Evolutionary conservation across 1,139 yeast species (phyloP), one percentile per base, ranked within the genome.

Genomic region (Pichia kudriavzevii): DNA sequence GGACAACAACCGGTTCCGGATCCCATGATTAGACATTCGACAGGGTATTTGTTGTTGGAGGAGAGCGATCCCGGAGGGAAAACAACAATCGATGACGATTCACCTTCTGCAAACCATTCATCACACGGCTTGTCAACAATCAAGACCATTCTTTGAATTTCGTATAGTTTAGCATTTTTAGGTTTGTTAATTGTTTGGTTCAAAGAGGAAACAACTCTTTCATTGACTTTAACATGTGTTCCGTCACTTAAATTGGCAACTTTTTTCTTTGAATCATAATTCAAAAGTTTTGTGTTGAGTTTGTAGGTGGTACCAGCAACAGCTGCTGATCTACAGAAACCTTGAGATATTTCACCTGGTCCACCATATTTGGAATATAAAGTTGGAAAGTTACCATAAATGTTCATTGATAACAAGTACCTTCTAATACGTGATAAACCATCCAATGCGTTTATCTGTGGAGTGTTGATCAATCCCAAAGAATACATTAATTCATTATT

Each of bases 251-350:
- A 75, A 31, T 67, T 66, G 7, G 94, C 95, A 23, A 75, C 63
- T 52, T 80, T 78, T 30, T 72, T 63, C 26, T 59, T 60, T 18
- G 80, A 75, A 56, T 87, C 91, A 56, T 67, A 81, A 31, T 75
- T 74, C 7, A 64, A 62, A 39, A 87, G 60, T 31, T 67, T 59
- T 14, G 93, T 79, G 54, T 79, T 75, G 39, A 91, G 67, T 60
- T 87, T 87, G 61, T 88, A 91, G 26, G 94, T 84, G 39, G 96
- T 83, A 40, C 97, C 98, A 21, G 94, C 97, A 43, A 91, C 98
- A 11, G 99, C 98, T 5, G 98, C 97, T 41, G 94, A 81, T 47
- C 99, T 72, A 60, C 97, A 88, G 58, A 91, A 91, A 2, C 96
- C 99, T 62, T 91, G 99, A 7, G 95, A 79, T 22, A 91, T 66